Conservation (phyloP, 208 protist species). For the Lotmaria passim region DNA sequence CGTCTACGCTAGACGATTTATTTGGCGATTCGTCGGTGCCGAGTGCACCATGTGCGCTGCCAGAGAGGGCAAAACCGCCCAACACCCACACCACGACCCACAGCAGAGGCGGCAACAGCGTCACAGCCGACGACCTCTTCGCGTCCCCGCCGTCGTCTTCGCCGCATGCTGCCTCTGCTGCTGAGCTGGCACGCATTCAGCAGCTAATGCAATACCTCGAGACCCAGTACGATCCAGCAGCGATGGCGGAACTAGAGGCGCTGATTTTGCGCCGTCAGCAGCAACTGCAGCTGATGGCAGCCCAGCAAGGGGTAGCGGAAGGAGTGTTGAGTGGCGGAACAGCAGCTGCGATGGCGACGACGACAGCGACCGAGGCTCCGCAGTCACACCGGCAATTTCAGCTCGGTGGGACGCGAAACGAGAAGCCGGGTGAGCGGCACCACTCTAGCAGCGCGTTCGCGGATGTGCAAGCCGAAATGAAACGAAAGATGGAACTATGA, state of each 20-base stretch:
- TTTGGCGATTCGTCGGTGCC: conserved; percentile 1
- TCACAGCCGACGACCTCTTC: neutral
- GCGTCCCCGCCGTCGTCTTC: too few species aligned
- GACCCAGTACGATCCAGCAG: conserved; percentile 14
- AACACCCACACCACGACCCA: too few species aligned
- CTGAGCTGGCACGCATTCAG: conserved; percentile 13
- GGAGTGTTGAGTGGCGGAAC: neutral
- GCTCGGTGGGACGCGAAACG: neutral
- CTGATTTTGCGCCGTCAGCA: conserved; percentile 13
- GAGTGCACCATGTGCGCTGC: too few species aligned
- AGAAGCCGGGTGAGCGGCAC: conserved; percentile 7
- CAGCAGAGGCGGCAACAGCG: neutral
- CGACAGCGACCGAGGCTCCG: too few species aligned
- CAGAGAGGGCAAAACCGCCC: too few species aligned
- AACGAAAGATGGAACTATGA: conserved; percentile 14
- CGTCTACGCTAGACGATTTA: conserved; percentile 1
- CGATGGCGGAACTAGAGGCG: conserved; percentile 10
- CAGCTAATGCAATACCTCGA: conserved; percentile 13
- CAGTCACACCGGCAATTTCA: conserved; percentile 20
- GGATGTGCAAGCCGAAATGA: conserved; percentile 34
- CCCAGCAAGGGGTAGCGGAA: neutral
- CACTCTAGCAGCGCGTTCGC: conserved; percentile 16
- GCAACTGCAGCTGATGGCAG: neutral
- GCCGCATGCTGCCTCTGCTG: neutral
- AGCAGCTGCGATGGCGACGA: too few species aligned